Base-by-base conservation (phyloP, 2,329 filamentous ascomycete species). In the Capronia epimyces region DNA sequence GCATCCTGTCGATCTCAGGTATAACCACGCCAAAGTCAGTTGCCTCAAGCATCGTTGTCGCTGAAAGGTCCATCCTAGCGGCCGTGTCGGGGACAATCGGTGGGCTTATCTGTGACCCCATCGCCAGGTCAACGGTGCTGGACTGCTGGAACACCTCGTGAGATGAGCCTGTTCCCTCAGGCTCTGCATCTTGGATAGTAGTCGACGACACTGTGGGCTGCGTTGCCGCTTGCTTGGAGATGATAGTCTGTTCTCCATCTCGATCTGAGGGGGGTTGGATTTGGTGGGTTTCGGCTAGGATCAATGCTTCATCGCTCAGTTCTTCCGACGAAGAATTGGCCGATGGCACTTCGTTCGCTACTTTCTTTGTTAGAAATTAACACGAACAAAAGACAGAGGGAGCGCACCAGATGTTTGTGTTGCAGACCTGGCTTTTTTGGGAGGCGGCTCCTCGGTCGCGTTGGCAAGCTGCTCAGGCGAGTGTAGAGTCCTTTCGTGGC, bases 401-500 rank as follows among this genome's bases (percentile, higher is more conserved):
- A 27, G 8, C 45, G n/a, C 10, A 53, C 50, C n/a, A 25, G 50
- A 25, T 10, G 45, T 10, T 7, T 20, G 25, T 25, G 31, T 27
- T 4, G 20, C 21, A 18, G 49, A 39, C 24, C 29, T 43, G 10
- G 25, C 21, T 7, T 24, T 40, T 27, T 49, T 45, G 15, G 24
- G 13, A 7, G 18, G 31, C 41, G 22, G 51, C 34, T 57, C 31
- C 9, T 41, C 49, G 52, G 47, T 49, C 27, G 54, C 21, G 48
- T 45, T 45, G 22, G 55, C 57, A 13, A 56, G 48, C 51, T 61
- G 64, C 45, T 62, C 60, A 32, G 63, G 58, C 15, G 63, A 58
- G 43, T 68, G 66, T 12, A 68, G 52, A 9, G 65, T 66, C 37
- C 63, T 59, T 39, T 67, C 66, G 44, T 68, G 66, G 40, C 65